Evolutionary conservation across 495 filamentous ascomycete species (phyloP).

Genomic region (Apiosordaria backusii): DNA sequence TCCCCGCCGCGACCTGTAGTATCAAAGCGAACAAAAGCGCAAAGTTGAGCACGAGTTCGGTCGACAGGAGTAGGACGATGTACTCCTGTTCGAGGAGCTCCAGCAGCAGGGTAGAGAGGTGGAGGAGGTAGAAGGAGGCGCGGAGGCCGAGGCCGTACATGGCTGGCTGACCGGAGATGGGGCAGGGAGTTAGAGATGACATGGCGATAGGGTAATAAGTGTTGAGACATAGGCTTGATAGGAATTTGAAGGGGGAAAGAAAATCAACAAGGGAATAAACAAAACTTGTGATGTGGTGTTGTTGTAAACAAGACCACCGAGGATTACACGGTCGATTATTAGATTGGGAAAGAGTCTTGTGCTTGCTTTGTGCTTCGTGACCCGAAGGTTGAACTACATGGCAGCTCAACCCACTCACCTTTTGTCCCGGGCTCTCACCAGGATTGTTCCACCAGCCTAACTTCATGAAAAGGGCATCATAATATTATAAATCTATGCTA

Average conservation of each 20-base stretch:
- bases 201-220: no score
- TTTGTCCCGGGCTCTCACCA: neutral
- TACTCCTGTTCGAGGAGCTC: slow-evolving; percentile 21
- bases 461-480: neutral
- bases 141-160: slow-evolving; percentile 38
- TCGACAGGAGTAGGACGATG: slow-evolving; percentile 15
- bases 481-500: neutral
- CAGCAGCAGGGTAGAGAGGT: slow-evolving; percentile 26
- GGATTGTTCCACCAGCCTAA: neutral
- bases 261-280: neutral
- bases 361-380: neutral
- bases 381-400: neutral
- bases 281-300: neutral
- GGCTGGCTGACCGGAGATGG: slow-evolving; percentile 16
- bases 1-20: slow-evolving; percentile 1
- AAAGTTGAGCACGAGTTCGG: slow-evolving; percentile 20
- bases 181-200: slow-evolving; percentile 5
- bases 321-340: neutral
- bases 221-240: no score
- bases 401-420: neutral
- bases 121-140: slow-evolving; percentile 36
- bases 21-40: slow-evolving; percentile 26
- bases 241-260: neutral
- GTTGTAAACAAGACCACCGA: neutral
- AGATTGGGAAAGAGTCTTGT: neutral